Percentiles rank a stretch among this genome's conserved stretches.
Evolutionary conservation across 2,329 filamentous ascomycete species (phyloP).

Genomic region (Magnaporthiopsis incrustans): DNA sequence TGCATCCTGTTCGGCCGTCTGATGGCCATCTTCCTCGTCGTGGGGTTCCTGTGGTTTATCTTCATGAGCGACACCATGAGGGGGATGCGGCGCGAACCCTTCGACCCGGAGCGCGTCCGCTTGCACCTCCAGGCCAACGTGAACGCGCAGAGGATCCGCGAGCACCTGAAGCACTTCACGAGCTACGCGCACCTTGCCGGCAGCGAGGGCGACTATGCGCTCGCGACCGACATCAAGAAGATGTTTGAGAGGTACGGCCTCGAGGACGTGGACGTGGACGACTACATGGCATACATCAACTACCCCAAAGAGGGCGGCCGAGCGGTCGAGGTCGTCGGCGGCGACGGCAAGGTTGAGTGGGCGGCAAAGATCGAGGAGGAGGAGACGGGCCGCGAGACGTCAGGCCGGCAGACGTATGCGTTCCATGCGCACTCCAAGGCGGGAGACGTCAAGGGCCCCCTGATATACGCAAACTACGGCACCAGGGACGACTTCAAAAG

Average conservation of each 20-base stretch:
- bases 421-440: conserved; percentile 88
- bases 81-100: conserved; percentile 55
- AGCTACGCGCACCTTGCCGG: conserved; percentile 85
- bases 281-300: conserved; percentile 86
- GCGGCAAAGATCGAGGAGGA: conserved; percentile 78
- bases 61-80: conserved; percentile 81
- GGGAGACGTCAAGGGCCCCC: conserved; percentile 75
- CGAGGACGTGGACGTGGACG: conserved; percentile 67
- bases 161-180: conserved; percentile 70
- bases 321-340: conserved; percentile 70
- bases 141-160: conserved; percentile 60
- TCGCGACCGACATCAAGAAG: conserved; percentile 76
- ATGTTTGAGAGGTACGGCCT: conserved; percentile 66
- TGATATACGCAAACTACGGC: conserved; percentile 92
- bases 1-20: conserved; percentile 64
- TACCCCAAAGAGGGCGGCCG: conserved; percentile 75
- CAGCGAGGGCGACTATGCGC: conserved; percentile 83
- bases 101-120: conserved; percentile 76
- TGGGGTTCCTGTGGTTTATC: conserved; percentile 72
- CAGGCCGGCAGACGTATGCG: conserved; percentile 60
- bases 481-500: conserved; percentile 72
- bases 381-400: conserved; percentile 53
- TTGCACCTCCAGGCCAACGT: conserved; percentile 66
- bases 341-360: conserved; percentile 59
- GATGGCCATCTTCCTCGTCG: conserved; percentile 65